phyloP scores from a whole-genome alignment of 345 rosid species.

The Microcos paniculata region DNA sequence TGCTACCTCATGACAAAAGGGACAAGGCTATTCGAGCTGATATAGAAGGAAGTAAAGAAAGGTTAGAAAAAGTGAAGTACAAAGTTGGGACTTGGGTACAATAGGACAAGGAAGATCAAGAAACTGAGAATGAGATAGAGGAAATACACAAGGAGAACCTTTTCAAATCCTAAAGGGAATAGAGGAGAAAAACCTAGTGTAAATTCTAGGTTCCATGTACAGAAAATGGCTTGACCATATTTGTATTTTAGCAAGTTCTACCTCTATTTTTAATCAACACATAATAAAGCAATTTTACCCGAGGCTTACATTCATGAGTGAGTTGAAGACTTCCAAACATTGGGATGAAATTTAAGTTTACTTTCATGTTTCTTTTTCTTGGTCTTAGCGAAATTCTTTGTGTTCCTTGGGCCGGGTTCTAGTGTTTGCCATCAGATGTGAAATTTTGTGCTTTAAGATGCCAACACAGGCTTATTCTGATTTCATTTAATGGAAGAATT shows the following conservation, averaged over 20 bases:
- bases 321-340: no score
- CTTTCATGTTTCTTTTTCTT: no score
- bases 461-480: no score
- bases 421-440: no score
- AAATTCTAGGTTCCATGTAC: not conserved
- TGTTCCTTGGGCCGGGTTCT: no score
- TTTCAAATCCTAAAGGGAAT: conserved; percentile 9
- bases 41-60: conserved; percentile 58
- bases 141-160: conserved; percentile 23
- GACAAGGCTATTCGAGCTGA: conserved; percentile 70
- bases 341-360: no score
- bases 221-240: not conserved
- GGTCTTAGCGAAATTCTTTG: no score
- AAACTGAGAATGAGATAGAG: conserved; percentile 27
- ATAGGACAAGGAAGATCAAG: conserved; percentile 18
- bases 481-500: no score
- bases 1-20: conserved; percentile 69
- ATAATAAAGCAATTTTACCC: no score
- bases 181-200: not conserved
- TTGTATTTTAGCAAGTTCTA: not conserved
- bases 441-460: no score
- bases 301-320: no score
- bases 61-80: conserved; percentile 54
- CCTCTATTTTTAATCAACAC: no score
- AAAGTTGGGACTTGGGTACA: conserved; percentile 28